Base-by-base conservation (phyloP, 2,329 filamentous ascomycete genomes). In the Amesomyces nigricolor region DNA sequence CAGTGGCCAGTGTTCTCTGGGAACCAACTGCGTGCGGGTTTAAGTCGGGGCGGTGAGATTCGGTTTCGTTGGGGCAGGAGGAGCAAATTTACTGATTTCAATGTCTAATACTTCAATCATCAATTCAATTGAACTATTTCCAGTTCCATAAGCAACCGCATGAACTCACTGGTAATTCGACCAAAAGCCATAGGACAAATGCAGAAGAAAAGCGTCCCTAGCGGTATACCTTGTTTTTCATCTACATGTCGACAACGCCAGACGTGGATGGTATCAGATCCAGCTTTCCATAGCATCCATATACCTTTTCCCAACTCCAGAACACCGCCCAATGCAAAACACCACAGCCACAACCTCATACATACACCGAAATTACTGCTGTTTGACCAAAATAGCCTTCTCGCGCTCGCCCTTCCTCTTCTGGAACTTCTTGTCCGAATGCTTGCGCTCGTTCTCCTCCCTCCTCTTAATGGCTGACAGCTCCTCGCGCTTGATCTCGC, bases 391-490 rank as follows among this genome's bases (percentile, higher is more conserved):
- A 55, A 99, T 79, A 81, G 95, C 92, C 82, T 96, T 96, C 73
- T 97, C 91, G 68, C 94, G 82, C 4, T 82, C 72, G 19, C 66
- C 67, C 62, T 79, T 73, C 75, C 82, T 82, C 62, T 72, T 66
- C 30, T 65, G 78, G 64, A 87, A 83, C 64, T 89, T 86, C 77
- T 94, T 92, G 77, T 87, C 90, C 56, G 84, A 87, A 71, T 99
- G 92, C 71, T 89, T 90, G 62, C 94, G 81, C 73, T 95, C 89
- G 69, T 99, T 99, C 77, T 99, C 94, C 67, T 96, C 89, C 64
- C 85, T 85, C 65, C 89, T 80, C 83, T 95, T 96, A 70, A 96
- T 88, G 35, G 89, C 82, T 71, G 84, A 85, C 65, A 96, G 71
- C 72, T 97, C 94, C 68, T 95, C 90, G 56, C 76, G 75, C 83